Percentiles rank a stretch among this genome's conserved stretches.
Evolutionary conservation across 371 early-diverging fungal species (phyloP).

Genomic region (Rhizopus sp.): DNA sequence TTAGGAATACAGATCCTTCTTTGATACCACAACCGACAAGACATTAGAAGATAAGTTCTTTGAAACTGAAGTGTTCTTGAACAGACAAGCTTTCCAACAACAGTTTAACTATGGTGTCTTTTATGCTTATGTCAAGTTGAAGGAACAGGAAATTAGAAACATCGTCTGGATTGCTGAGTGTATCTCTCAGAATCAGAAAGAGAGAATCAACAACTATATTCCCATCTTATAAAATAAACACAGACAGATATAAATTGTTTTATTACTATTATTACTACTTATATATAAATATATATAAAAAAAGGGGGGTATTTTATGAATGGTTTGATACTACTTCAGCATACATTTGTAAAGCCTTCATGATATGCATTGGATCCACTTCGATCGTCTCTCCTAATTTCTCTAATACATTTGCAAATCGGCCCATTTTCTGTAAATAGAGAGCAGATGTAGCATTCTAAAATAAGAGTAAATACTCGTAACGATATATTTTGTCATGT

Average conservation of each 20-base stretch:
- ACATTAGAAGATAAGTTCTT: slow-evolving; percentile 96
- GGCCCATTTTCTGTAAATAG: slow-evolving; percentile 59
- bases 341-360: slow-evolving; percentile 67
- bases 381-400: slow-evolving; percentile 58
- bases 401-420: slow-evolving; percentile 58
- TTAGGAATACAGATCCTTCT: slow-evolving; percentile 78
- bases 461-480: background rate
- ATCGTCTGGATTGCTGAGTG: slow-evolving; percentile 99
- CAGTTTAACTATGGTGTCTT: slow-evolving; percentile 98
- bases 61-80: slow-evolving; percentile 91
- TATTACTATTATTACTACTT: slow-evolving; percentile 1
- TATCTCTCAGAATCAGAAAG: slow-evolving; percentile 96
- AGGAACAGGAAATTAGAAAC: slow-evolving; percentile 99
- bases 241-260: background rate
- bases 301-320: slow-evolving; percentile 1
- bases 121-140: slow-evolving; percentile 95
- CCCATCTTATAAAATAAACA: slow-evolving; percentile 52
- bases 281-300: background rate
- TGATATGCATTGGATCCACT: slow-evolving; percentile 59
- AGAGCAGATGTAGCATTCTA: slow-evolving; percentile 63
- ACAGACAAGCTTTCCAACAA: slow-evolving; percentile 91
- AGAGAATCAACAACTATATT: slow-evolving; percentile 92
- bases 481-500: background rate
- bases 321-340: slow-evolving; percentile 36
- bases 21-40: slow-evolving; percentile 57